These are phyloP conservation scores for Scytalidium lignicola DNA, from an alignment of 2,329 filamentous ascomycete genomes.

Conservation along the genomic window DNA sequence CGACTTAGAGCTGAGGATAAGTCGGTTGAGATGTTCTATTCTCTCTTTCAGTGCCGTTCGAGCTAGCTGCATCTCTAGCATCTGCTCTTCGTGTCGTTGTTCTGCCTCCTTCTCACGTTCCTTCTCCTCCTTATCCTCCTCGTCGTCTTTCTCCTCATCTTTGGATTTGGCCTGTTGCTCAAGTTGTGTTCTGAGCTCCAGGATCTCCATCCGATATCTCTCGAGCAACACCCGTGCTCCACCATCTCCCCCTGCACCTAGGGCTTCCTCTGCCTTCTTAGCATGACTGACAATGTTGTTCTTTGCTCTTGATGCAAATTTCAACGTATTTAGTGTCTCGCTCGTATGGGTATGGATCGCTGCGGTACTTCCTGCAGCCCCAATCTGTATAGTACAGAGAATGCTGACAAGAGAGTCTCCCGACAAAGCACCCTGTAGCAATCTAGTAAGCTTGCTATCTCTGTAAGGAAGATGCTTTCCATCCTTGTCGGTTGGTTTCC, in stretches of 20 bases:
- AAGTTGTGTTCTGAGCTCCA: slow-evolving; percentile 72
- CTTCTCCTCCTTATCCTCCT: slow-evolving; percentile 72
- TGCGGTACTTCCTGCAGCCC: slow-evolving; percentile 67
- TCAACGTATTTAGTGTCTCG: slow-evolving; percentile 92
- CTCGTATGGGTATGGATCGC: slow-evolving; percentile 69
- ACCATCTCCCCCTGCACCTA: slow-evolving; percentile 75
- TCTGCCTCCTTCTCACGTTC: slow-evolving; percentile 74
- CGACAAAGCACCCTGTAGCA: slow-evolving; percentile 87
- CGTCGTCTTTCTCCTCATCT: slow-evolving; percentile 65
- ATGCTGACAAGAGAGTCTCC: slow-evolving; percentile 95
- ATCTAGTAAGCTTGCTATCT: slow-evolving; percentile 92
- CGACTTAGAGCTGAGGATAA: slow-evolving; percentile 94
- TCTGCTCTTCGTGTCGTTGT: slow-evolving; percentile 89
- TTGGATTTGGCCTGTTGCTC: slow-evolving; percentile 72
- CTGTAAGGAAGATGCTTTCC: slow-evolving; percentile 92
- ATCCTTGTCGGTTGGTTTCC: slow-evolving; percentile 70
- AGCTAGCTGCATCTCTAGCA: slow-evolving; percentile 97
- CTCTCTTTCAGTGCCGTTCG: slow-evolving; percentile 93
- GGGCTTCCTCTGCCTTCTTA: slow-evolving; percentile 86
- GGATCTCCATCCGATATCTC: slow-evolving; percentile 89
- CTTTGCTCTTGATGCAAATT: slow-evolving; percentile 93
- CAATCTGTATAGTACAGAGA: slow-evolving; percentile 90
- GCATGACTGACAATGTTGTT: slow-evolving; percentile 98
- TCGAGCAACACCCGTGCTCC: slow-evolving; percentile 84
- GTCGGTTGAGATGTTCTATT: slow-evolving; percentile 91